Base-by-base conservation (phyloP, 2,329 filamentous ascomycete species). In the Fusarium tjaetaba region DNA sequence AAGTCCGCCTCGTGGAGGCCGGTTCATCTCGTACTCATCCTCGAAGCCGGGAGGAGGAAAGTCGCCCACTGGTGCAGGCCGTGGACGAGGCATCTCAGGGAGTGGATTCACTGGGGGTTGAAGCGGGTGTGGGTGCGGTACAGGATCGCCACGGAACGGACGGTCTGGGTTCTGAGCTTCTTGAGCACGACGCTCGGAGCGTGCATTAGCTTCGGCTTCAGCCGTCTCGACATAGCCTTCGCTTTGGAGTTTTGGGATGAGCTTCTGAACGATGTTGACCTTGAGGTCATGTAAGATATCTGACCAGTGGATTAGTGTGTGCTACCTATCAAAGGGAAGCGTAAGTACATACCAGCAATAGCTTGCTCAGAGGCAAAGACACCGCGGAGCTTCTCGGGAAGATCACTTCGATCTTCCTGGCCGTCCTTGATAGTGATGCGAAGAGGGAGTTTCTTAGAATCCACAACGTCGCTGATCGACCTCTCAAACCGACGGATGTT, bases 41-140 rank as follows among this genome's bases (percentile, higher is more conserved):
- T 98, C 96, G 74, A 98, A 98, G 26, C 90, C 94, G 0, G 96
- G 96, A 0, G 96, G 95, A 2, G 92, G 90, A 74, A 97, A 95
- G 74, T 95, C 93, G 15, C 87, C 91, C 0, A 88, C 84, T 1
- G 95, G 95, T 3, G 69, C 68, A 2, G 93, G 93, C 26, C 88
- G 86, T 0, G 88, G 90, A 20, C 75, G 77, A 20, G 88, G 88
- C 43, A 88, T 86, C 4, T 85, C 88, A 16, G 88, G 90, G 41
- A 93, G 87, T n/a, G 89, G 91, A 78, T 92, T 91, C 52, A 89
- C 83, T 72, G 91, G 78, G 1, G 93, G 93, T 72, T 91, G 89
- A 8, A 93, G 93, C 20, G 89, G 87, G 24, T 91, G 91, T 32
- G 64, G 66, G 32, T 65, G 65, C n/a, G 92, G 92, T 70, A 83